Conservation (phyloP, 2,329 filamentous ascomycete species). For the Penicillium oxalicum region DNA sequence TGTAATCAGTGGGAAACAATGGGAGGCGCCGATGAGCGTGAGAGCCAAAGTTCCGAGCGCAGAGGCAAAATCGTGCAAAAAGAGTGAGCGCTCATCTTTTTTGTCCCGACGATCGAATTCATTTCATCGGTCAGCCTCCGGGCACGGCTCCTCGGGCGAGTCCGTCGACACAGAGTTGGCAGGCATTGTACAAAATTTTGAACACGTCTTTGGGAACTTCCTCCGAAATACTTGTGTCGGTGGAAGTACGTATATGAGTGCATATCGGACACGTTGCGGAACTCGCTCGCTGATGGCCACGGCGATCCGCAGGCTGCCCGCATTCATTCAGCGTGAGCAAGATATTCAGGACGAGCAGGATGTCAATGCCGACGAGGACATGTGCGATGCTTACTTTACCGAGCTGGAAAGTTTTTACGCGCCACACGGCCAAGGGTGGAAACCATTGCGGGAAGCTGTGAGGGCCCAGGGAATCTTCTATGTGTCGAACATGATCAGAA, state of each 20-base stretch:
- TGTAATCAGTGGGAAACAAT: conserved; percentile 34
- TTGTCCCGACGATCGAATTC: no score
- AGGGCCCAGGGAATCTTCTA: conserved; percentile 37
- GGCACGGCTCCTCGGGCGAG: conserved; percentile 31
- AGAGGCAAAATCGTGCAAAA: conserved; percentile 1
- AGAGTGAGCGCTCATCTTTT: neutral
- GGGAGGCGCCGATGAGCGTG: conserved; percentile 17
- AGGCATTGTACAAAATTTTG: conserved; percentile 32
- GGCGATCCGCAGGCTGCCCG: conserved; percentile 31
- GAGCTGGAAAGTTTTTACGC: conserved; percentile 38
- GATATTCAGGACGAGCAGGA: conserved; percentile 28
- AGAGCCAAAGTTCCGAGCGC: conserved; percentile 17
- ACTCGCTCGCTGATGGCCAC: conserved; percentile 36
- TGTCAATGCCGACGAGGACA: conserved; percentile 32
- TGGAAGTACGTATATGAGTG: conserved; percentile 1
- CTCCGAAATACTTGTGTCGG: conserved; percentile 28
- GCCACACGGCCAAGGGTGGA: conserved; percentile 32
- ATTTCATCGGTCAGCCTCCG: conserved; percentile 11
- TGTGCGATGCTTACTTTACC: conserved; percentile 39
- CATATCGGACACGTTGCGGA: conserved; percentile 12
- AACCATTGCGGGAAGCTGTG: conserved; percentile 37
- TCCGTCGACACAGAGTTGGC: conserved; percentile 29
- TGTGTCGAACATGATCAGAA: conserved; percentile 33
- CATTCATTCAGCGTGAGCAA: conserved; percentile 37
- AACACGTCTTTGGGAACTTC: conserved; percentile 33